Base-by-base conservation (phyloP, 2,329 filamentous ascomycete species). In the Fonsecaea nubica region DNA sequence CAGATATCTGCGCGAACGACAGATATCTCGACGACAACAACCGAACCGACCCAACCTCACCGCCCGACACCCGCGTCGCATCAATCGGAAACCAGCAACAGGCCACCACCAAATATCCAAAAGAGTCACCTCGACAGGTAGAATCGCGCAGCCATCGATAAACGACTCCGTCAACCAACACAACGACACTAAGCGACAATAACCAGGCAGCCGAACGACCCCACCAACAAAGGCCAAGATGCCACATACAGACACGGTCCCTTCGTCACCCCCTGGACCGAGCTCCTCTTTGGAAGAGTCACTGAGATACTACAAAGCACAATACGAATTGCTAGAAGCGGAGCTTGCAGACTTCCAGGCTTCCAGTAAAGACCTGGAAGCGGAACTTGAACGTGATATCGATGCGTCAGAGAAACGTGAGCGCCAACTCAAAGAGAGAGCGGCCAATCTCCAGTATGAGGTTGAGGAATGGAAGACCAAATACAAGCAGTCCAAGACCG, bases 391-490 rank as follows among this genome's bases (percentile, higher is more conserved):
- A 80, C 96, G 93, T 82, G 95, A 99, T 77, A 90, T 99, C 64
- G 94, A 98, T 74, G 90, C 92, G 53, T 93, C 93, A 53, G 95
- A 99, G 83, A 96, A 96, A 82, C 88, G 93, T 74, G 94, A 98
- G 81, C 87, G 93, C 70, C 84, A 89, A 71, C 80, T 97, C 73
- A 90, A 93, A 77, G 90, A 96, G 78, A 96, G 94, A 82, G 90
- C 92, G 0, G 94, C 98, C 78, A 86, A 85, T 42, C 79, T 96
- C 69, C 88, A 86, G 58, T 99, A 92, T 76, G 93, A 98, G 78
- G 93, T 95, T 0, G 93, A 98, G 65, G 95, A 99, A 80, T 99
- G 95, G 95, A 98, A 98, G 89, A 89, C 91, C 72, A 99, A 98
- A 84, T 96, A 96, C 85, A 97, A 93, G 78, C 93, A 98, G 77